phyloP scores from a whole-genome alignment of 805 yeast genomes.

The Candida odintsovae region DNA sequence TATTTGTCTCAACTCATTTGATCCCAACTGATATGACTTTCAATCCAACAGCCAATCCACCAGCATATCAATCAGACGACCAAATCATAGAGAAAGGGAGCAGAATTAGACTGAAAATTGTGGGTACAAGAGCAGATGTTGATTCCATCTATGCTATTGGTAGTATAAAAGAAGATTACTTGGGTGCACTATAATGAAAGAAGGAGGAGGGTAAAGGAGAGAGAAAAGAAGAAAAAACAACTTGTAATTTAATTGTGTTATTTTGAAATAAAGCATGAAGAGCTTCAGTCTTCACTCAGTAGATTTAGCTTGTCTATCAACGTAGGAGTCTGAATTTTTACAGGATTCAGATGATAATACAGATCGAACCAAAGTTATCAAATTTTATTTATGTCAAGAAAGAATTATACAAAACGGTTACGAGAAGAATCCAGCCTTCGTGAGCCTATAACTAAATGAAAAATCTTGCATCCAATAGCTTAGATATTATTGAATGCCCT shows the following conservation, averaged over 20 bases:
- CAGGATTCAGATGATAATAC: no score
- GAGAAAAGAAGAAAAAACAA: background rate
- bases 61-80: constrained; percentile 94
- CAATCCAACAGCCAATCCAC: constrained; percentile 95
- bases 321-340: background rate
- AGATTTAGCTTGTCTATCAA: background rate
- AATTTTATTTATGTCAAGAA: no score
- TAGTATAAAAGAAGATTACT: constrained; percentile 93
- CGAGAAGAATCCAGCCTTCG: background rate
- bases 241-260: background rate
- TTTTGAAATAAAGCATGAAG: background rate
- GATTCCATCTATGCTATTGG: constrained; percentile 97
- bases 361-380: no score
- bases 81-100: constrained; percentile 94
- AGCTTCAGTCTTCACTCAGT: background rate
- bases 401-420: background rate
- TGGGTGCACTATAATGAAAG: constrained; percentile 62
- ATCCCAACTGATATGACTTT: constrained; percentile 92
- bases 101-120: constrained; percentile 88
- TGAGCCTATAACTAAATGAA: no score
- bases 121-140: constrained; percentile 96
- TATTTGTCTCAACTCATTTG: constrained; percentile 89
- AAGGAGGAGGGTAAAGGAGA: background rate
- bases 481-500: background rate
- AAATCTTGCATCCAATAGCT: no score